Percentiles rank a stretch among this genome's conserved stretches.
These are phyloP conservation scores for Pseudogymnoascus sp. DNA, from an alignment of 2,329 filamentous ascomycete species.

Conservation along the genomic window DNA sequence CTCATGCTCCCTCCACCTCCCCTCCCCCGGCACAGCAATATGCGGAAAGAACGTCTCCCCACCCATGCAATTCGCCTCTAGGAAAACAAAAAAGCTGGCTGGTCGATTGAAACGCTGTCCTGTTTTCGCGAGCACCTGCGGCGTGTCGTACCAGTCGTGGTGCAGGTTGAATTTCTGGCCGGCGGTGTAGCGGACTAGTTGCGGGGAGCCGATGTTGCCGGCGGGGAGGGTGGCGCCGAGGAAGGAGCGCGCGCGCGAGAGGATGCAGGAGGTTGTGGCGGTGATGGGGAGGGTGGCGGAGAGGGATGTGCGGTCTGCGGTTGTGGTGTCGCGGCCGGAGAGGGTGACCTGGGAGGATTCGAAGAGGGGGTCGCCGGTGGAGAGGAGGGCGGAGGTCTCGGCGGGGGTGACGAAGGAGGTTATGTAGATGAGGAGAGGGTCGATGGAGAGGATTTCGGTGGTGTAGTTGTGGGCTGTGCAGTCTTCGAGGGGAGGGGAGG, in stretches of 20 bases:
- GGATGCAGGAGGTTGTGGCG: background rate
- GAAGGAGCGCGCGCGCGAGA: background rate
- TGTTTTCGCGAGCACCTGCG: conserved; percentile 7
- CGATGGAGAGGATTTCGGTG: conserved; percentile 18
- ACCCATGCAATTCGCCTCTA: conserved; percentile 15
- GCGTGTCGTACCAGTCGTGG: conserved; percentile 12
- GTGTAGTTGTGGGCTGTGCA: conserved; percentile 16
- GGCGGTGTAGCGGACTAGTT: conserved; percentile 3
- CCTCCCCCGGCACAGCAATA: background rate
- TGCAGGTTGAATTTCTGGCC: conserved; percentile 12
- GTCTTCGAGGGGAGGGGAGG: background rate
- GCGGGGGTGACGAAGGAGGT: conserved; percentile 14
- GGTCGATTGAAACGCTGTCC: conserved; percentile 18
- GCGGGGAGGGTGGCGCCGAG: conserved; percentile 4
- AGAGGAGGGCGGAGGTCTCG: conserved; percentile 9
- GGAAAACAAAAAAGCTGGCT: conserved; percentile 15
- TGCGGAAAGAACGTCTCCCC: conserved; percentile 14
- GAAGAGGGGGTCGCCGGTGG: background rate
- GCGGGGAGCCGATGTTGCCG: conserved; percentile 1
- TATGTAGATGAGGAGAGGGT: conserved; percentile 22
- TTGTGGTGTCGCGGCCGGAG: background rate
- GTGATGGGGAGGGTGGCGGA: background rate
- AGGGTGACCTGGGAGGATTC: background rate
- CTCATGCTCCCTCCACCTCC: conserved; percentile 31
- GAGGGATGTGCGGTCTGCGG: background rate